Conservation (phyloP, 176 grass and related monocot species). For the Ensete glaucum region DNA sequence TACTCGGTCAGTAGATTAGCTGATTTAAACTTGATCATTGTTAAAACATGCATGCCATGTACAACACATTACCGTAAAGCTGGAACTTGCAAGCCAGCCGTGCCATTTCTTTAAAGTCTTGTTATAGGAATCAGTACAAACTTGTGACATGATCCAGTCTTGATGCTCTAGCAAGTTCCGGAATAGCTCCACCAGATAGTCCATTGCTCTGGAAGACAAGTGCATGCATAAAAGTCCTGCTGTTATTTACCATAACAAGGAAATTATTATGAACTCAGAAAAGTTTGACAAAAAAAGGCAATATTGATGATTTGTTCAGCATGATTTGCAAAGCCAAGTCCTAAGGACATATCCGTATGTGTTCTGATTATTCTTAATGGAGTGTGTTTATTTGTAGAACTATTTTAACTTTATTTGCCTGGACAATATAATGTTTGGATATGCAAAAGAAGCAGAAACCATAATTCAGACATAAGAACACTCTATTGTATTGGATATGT, state of each 20-base stretch:
- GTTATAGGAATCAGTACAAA: conserved; percentile 78
- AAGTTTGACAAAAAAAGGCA: not conserved
- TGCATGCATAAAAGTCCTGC: conserved; percentile 14
- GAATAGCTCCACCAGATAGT: conserved; percentile 90
- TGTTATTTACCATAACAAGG: not conserved
- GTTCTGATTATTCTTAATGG: too few species aligned
- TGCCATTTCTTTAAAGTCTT: conserved; percentile 98
- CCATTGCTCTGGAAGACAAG: conserved; percentile 61
- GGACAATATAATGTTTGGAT: too few species aligned
- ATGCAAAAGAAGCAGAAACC: not conserved
- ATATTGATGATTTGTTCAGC: not conserved
- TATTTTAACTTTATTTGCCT: too few species aligned
- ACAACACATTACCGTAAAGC: conserved; percentile 57
- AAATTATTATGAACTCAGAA: not conserved
- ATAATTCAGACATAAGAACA: not conserved
- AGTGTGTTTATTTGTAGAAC: too few species aligned
- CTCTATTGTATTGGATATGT: not conserved
- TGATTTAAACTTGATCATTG: too few species aligned
- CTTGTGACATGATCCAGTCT: conserved; percentile 81
- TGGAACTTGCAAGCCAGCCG: conserved; percentile 91
- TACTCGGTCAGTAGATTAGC: too few species aligned
- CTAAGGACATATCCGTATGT: not conserved
- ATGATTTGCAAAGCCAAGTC: not conserved
- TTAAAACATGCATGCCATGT: not conserved
- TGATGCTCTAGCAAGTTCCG: conserved; percentile 73